Conservation (phyloP, 139 green algal genomes). For the Ettlia oleoabundans region DNA sequence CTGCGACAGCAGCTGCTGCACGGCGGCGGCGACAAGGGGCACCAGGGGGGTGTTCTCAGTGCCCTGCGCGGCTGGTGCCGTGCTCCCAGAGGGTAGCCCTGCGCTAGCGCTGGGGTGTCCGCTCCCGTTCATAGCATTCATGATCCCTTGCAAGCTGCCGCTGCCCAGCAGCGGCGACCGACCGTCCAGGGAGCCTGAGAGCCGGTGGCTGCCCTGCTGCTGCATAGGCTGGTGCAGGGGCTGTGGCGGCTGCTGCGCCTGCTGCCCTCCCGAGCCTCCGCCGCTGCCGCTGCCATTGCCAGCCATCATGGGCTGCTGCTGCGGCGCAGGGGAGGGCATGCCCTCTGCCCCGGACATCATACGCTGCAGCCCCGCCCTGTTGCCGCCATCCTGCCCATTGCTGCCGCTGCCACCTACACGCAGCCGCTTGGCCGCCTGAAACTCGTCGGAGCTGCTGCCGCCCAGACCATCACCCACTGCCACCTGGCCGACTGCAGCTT, state of each 20-base stretch:
- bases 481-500: background rate
- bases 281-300: background rate
- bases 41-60: background rate
- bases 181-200: conserved; percentile 19
- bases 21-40: background rate
- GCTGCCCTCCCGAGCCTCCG: background rate
- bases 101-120: conserved; percentile 23
- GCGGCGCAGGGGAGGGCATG: conserved; percentile 3
- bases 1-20: conserved; percentile 1
- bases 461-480: background rate
- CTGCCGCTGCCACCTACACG: conserved; percentile 14
- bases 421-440: background rate
- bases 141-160: background rate
- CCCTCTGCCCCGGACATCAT: background rate
- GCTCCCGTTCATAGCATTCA: background rate
- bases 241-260: background rate
- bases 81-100: conserved; percentile 5
- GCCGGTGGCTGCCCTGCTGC: conserved; percentile 10
- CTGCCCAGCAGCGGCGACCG: background rate
- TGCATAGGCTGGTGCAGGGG: background rate
- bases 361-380: background rate
- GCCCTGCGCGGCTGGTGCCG: background rate
- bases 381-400: background rate
- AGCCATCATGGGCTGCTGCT: conserved; percentile 7
- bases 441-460: background rate